Evolutionary conservation across 2,329 filamentous ascomycete genomes (phyloP), one percentile per base, ranked within the genome.

Genomic region (Nemania sp.): DNA sequence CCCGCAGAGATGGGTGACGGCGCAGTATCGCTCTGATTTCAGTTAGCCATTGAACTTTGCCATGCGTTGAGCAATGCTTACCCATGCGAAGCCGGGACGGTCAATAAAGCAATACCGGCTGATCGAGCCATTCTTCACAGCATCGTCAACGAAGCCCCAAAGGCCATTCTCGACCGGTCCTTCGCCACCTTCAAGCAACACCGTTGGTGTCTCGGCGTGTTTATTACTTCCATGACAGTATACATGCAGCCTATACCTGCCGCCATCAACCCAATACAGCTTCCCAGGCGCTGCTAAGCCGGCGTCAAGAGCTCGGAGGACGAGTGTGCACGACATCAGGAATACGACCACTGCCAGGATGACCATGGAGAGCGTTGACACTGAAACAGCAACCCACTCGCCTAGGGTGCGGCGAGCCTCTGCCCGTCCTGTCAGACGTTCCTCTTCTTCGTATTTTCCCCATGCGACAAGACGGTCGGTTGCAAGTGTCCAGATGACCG

Each of bases 81-180:
- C 74, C 86, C 91, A 96, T 6, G 82, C 93, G 51, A 93, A 82
- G 1, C 94, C 94, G 1, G 94, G 94, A 19, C 94, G 88, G 69
- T 99, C 94, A 69, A 90, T 92, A 72, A 96, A 97, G 78, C 94
- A 99, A 75, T 96, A 97, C 55, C 93, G 86, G 51, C 79, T 77
- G 64, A 99, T 94, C 40, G 88, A 89, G 33, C 90, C 90, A 64
- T 94, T 94, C 60, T 84, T 78, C 60, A 91, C 77, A 1, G 89
- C 86, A 50, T 85, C 79, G 54, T 91, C 84, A 9, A 91, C 89
- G 74, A 96, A 90, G 49, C 86, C 81, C 74, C 91, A 88, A 50
- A 99, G 79, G 6, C 87, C 84, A 63, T 89, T 77, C 69, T 96
- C 91, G 14, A 91, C 86, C 0, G 93, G 86, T 19, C 82, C 76